Percentiles rank a stretch among this genome's conserved stretches.
These are phyloP conservation scores for Xylaria polymorpha DNA, from an alignment of 2,329 filamentous ascomycete species.

Conservation along the genomic window DNA sequence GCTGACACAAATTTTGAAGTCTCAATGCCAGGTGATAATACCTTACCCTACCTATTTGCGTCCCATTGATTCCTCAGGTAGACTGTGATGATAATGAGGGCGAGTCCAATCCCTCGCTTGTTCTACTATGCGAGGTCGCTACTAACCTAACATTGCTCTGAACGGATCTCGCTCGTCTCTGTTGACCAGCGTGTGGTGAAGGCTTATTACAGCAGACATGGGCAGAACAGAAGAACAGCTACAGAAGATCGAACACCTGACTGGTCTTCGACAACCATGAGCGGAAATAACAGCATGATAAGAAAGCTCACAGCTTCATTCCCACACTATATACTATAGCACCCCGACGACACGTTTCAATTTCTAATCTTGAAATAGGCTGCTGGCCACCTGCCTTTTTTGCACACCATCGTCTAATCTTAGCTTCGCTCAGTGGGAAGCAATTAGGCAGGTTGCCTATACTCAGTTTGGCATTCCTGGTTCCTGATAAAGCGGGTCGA, in stretches of 20 bases:
- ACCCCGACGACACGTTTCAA: slow-evolving; percentile 9
- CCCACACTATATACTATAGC: background rate
- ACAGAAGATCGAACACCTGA: background rate
- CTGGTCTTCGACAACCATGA: background rate
- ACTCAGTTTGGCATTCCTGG: slow-evolving; percentile 27
- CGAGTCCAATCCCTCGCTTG: slow-evolving; percentile 4
- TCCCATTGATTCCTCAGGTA: slow-evolving; percentile 19
- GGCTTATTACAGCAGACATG: background rate
- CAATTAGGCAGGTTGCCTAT: slow-evolving; percentile 35
- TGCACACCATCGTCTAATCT: slow-evolving; percentile 25
- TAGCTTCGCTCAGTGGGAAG: slow-evolving; percentile 24
- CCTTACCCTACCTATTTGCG: slow-evolving; percentile 21
- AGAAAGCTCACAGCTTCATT: slow-evolving; percentile 2
- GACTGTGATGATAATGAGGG: slow-evolving; percentile 12
- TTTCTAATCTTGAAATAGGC: slow-evolving; percentile 10
- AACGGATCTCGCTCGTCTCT: slow-evolving; percentile 1
- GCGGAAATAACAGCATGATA: background rate
- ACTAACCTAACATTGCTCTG: slow-evolving; percentile 15
- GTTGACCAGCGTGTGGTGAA: background rate
- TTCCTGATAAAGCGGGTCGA: slow-evolving; percentile 38
- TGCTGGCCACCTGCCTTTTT: slow-evolving; percentile 31
- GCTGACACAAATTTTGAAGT: slow-evolving; percentile 47
- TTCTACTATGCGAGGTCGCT: slow-evolving; percentile 9
- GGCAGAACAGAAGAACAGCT: background rate
- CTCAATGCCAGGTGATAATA: slow-evolving; percentile 39